A percentile compares a stretch with the other conserved stretches of the same genome.
Conservation (phyloP, 495 filamentous ascomycete species). For the Aspergillus ellipticus region DNA sequence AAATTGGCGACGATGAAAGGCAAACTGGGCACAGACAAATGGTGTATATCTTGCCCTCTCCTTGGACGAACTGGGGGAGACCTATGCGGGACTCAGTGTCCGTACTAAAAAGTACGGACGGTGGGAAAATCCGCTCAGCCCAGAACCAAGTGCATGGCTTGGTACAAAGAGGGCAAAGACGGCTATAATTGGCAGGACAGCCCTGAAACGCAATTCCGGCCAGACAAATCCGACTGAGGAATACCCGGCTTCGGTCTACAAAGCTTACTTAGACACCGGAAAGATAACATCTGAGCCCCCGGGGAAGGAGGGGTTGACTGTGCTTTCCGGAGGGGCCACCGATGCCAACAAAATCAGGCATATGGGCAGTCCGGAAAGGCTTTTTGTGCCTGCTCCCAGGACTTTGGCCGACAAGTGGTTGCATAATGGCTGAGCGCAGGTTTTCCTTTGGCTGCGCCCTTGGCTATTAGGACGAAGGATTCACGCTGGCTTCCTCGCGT, state of each 20-base stretch:
- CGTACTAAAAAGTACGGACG: conserved; percentile 33
- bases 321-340: conserved; percentile 15
- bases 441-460: neutral
- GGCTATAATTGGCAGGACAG: conserved; percentile 12
- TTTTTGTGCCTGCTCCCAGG: neutral
- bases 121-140: conserved; percentile 21
- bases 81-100: conserved; percentile 27
- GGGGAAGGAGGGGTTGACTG: conserved; percentile 20
- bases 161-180: conserved; percentile 10
- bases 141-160: conserved; percentile 17
- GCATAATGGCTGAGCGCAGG: neutral
- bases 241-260: neutral
- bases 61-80: conserved; percentile 17
- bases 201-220: conserved; percentile 6
- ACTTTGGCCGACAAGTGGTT: neutral
- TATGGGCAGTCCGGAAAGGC: neutral
- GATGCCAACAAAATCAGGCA: conserved; percentile 11
- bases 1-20: conserved; percentile 14
- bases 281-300: conserved; percentile 15
- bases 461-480: neutral
- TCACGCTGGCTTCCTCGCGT: neutral
- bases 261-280: conserved; percentile 8
- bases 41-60: conserved; percentile 24
- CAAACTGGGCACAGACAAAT: conserved; percentile 14
- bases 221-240: conserved; percentile 5